Conservation (phyloP, 176 grass and related monocot species). For the Urochloa ruziziensis region DNA sequence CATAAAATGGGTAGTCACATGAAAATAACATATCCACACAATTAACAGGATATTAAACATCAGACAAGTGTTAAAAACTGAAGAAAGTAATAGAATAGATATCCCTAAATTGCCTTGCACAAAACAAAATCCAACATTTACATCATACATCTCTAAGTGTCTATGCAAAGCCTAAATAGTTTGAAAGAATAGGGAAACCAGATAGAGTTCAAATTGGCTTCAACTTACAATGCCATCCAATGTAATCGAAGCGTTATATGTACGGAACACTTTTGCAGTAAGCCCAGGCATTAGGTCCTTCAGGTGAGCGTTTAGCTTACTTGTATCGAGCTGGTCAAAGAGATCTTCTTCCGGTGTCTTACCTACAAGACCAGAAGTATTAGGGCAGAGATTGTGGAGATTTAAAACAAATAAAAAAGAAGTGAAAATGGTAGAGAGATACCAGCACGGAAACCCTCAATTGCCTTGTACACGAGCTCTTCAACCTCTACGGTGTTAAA, state of each 20-base stretch:
- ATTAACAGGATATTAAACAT: not conserved
- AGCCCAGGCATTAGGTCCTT: conserved; percentile 98
- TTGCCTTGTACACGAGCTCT: conserved; percentile 77
- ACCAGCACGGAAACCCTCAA: conserved; percentile 77
- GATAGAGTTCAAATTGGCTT: not conserved
- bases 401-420: not conserved
- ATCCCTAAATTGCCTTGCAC: not conserved
- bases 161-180: conserved; percentile 15
- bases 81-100: not conserved
- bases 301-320: conserved; percentile 83
- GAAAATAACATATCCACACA: not conserved
- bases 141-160: not conserved
- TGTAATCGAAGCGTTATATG: conserved; percentile 99
- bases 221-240: conserved; percentile 95
- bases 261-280: conserved; percentile 99
- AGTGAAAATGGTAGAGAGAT: not conserved
- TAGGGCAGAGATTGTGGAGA: not conserved
- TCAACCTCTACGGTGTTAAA: conserved; percentile 96
- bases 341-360: conserved; percentile 51
- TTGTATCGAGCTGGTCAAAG: conserved; percentile 88
- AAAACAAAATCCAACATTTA: conserved; percentile 13
- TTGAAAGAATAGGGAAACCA: conserved; percentile 5
- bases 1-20: conserved; percentile 10
- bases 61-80: not conserved
- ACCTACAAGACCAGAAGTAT: conserved; percentile 53